Evolutionary conservation across 164 flowering plant species (phyloP), one percentile per base, ranked within the genome.

Genomic region (Chloranthus sessilifolius): DNA sequence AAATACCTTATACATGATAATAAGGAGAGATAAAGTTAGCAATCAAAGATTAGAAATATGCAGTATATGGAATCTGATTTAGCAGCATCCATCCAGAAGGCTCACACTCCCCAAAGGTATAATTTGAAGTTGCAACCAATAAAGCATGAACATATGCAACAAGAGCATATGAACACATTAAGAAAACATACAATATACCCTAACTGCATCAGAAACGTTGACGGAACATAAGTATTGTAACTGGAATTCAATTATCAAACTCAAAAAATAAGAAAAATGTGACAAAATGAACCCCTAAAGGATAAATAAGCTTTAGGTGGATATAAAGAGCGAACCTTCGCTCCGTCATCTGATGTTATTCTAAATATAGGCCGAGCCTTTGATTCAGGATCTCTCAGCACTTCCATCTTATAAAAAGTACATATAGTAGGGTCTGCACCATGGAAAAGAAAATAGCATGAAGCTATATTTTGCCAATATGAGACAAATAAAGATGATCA

Each of bases 371-470:
- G 97, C 36, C 65, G 72, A 36, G 43, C 60, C 59, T 65, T 82
- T 45, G 74, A 62, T 40, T 72, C 75, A 15, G 77, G 60, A 61
- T 81, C 82, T 70, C 84, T 70, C 66, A 83, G 59, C 40, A 86
- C 91, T 67, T 86, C 85, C 95, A 86, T 83, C 61, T 70, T 83
- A 63, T 86, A 86, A 20, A 58, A 43, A 30, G 71, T 21, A 55
- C 52, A 52, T 22, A 16, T 37, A 43, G 48, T 66, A 20, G 73
- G 76, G 73, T 83, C 95, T 86, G 68, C 44, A 50, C 29, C 25
- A 58, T 7, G 34, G 53, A 42, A 19, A 9, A 53, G 28, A 44
- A 54, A 8, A 8, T 5, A 46, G 35, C 3, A n/a, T n/a, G 5
- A 16, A 5, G 8, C 56, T 7, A 19, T 19, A 28, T 19, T 5